These are phyloP conservation scores for Cyberlindnera nakhonratchasimensis DNA, from an alignment of 805 yeast genomes.

Conservation along the genomic window DNA sequence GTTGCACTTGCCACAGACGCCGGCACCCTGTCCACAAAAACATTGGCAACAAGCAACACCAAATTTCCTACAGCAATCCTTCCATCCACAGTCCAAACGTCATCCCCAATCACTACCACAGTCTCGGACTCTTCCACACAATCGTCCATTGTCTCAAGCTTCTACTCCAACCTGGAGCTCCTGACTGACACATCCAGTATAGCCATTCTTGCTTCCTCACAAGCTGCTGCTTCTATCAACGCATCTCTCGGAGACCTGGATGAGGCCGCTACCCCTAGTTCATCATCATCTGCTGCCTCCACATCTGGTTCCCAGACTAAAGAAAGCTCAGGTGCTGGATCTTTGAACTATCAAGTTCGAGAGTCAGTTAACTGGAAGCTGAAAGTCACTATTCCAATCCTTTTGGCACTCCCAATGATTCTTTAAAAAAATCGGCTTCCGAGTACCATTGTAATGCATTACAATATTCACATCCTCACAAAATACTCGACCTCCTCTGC, in stretches of 20 bases:
- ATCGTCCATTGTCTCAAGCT: slow-evolving; percentile 16
- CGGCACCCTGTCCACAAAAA: not conserved
- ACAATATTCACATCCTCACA: too few species aligned
- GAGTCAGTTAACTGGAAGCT: slow-evolving; percentile 12
- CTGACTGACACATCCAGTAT: slow-evolving; percentile 21
- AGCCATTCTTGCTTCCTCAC: slow-evolving; percentile 12
- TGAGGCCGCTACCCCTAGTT: not conserved
- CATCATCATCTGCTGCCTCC: not conserved
- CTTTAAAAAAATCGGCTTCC: not conserved
- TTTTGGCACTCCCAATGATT: slow-evolving; percentile 11
- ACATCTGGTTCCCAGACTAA: slow-evolving; percentile 5
- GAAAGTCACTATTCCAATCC: slow-evolving; percentile 10
- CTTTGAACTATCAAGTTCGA: not conserved
- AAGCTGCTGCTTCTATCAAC: slow-evolving; percentile 1
- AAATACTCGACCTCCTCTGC: too few species aligned
- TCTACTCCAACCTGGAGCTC: slow-evolving; percentile 21
- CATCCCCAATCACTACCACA: slow-evolving; percentile 3
- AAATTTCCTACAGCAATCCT: slow-evolving; percentile 11
- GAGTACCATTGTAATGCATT: too few species aligned
- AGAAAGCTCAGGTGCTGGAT: slow-evolving; percentile 12
- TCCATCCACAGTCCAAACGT: slow-evolving; percentile 6
- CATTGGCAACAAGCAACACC: not conserved
- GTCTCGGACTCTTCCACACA: slow-evolving; percentile 2
- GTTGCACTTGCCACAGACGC: slow-evolving; percentile 14
- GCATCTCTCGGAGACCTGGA: slow-evolving; percentile 2